Conservation (phyloP, 495 filamentous ascomycete species). For the Tuber brumale region DNA sequence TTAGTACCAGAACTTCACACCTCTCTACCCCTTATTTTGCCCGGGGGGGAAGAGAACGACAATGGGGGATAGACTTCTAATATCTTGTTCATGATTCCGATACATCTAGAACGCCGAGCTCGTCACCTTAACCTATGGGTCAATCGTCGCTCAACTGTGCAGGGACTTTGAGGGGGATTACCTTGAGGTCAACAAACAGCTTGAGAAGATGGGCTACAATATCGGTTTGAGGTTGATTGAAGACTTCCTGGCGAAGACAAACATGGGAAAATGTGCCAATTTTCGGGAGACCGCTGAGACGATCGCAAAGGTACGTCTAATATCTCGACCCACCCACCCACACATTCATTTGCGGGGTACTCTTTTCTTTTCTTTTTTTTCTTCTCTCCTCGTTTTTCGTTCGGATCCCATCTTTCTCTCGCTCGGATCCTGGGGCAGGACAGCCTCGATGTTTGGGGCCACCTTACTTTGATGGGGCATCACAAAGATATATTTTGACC, state of each 20-base stretch:
- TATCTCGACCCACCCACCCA: conserved; percentile 5
- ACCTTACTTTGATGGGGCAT: neutral
- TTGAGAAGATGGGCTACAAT: conserved; percentile 99
- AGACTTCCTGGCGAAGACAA: conserved; percentile 93
- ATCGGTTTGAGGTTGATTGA: conserved; percentile 95
- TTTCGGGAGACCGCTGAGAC: conserved; percentile 94
- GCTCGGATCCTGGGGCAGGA: too few species aligned
- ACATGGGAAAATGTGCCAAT: conserved; percentile 79
- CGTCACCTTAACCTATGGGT: conserved; percentile 94
- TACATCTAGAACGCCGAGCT: conserved; percentile 71
- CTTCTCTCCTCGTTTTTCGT: neutral
- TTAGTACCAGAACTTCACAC: conserved; percentile 19
- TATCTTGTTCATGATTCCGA: conserved; percentile 3
- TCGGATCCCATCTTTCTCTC: neutral
- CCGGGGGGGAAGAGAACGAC: neutral
- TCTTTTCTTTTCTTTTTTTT: neutral
- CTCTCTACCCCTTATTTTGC: neutral
- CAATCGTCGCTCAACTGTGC: conserved; percentile 92
- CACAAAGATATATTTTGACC: neutral
- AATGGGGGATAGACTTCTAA: neutral
- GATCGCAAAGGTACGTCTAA: conserved; percentile 75
- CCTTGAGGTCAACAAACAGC: conserved; percentile 86
- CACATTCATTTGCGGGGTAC: neutral
- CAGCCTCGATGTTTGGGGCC: neutral
- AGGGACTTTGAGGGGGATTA: conserved; percentile 93